Evolutionary conservation across 2,329 filamentous ascomycete species (phyloP), one percentile per base, ranked within the genome.

Genomic region (Talaromyces sp.): DNA sequence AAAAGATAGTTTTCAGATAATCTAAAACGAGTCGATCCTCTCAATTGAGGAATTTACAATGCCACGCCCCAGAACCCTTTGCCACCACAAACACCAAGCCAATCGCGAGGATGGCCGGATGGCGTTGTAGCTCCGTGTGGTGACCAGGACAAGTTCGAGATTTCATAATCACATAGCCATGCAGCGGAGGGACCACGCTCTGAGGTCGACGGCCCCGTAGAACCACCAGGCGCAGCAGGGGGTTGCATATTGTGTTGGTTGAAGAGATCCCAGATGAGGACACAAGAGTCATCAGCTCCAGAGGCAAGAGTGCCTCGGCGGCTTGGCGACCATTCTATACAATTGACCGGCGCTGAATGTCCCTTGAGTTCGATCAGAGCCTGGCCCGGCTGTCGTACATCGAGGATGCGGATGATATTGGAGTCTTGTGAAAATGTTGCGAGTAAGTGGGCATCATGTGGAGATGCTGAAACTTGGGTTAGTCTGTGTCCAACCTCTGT

Each of bases 381-480:
- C 75, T 97, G 95, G 6, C 95, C 95, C 0, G 95, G 95, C 76
- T 99, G 95, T 55, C 95, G 89, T 3, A 98, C 93, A 70, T 99
- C 95, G 31, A 99, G 86, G 58, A 99, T 96, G 54, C 95, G 91
- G 71, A 99, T 93, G 35, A 96, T 81, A 68, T 89, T 93, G 4
- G 91, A 96, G 72, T 98, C 95, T 70, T 92, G 89, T 19, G 95
- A 93, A 74, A 99, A 98, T 0, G 95, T 99, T n/a, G 93, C 93
- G 38, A 99, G 85, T 35, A 99, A 86, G 73, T 99, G 93, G 7
- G 91, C 89, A 74, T 99, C 95, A 70, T 98, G 93, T 1, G 95
- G 95, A 0, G 93, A 98, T 13, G 93, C 95, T 81, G 46, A 7
- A 26, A 59, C 60, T 13, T 68, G 63, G 35, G 5, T 41, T 14